A percentile compares a stretch with the other conserved stretches of the same genome.
Conservation (phyloP, 2,329 filamentous ascomycete species). For the Sporothrix humicola region DNA sequence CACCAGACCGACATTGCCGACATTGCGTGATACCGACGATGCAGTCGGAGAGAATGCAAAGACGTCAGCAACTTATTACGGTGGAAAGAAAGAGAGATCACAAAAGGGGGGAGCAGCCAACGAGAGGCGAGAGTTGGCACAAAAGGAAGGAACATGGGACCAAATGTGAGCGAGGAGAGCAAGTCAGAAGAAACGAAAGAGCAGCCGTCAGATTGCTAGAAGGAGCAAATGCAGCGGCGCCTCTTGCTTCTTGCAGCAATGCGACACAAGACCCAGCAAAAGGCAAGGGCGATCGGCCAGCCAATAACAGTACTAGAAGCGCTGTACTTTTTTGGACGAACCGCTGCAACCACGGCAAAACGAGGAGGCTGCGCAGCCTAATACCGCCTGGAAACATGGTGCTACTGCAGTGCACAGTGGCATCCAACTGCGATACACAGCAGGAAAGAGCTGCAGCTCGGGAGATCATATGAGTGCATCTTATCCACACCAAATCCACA, state of each 20-base stretch:
- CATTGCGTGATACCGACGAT: slow-evolving; percentile 22
- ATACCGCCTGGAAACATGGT: slow-evolving; percentile 4
- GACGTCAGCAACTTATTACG: background rate
- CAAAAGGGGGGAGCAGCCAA: slow-evolving; percentile 22
- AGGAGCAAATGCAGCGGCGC: slow-evolving; percentile 3
- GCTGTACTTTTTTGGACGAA: slow-evolving; percentile 19
- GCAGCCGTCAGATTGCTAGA: slow-evolving; percentile 13
- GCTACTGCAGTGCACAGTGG: slow-evolving; percentile 4
- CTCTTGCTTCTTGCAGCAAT: background rate
- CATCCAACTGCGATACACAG: background rate
- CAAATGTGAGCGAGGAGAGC: background rate
- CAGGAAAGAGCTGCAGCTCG: slow-evolving; percentile 12
- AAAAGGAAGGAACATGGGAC: slow-evolving; percentile 4
- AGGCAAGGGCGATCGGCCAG: slow-evolving; percentile 4
- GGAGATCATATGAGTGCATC: slow-evolving; percentile 17
- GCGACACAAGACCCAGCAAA: slow-evolving; percentile 7
- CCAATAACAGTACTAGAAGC: background rate
- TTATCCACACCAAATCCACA: background rate
- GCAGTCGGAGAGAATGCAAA: background rate
- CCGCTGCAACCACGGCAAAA: slow-evolving; percentile 23
- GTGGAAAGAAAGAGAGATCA: slow-evolving; percentile 14
- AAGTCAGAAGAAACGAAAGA: slow-evolving; percentile 6
- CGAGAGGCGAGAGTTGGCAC: slow-evolving; percentile 27
- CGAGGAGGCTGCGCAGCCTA: slow-evolving; percentile 26
- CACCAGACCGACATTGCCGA: background rate